Base-by-base conservation (phyloP, 2,329 filamentous ascomycete genomes). In the Fusarium stilboides region DNA sequence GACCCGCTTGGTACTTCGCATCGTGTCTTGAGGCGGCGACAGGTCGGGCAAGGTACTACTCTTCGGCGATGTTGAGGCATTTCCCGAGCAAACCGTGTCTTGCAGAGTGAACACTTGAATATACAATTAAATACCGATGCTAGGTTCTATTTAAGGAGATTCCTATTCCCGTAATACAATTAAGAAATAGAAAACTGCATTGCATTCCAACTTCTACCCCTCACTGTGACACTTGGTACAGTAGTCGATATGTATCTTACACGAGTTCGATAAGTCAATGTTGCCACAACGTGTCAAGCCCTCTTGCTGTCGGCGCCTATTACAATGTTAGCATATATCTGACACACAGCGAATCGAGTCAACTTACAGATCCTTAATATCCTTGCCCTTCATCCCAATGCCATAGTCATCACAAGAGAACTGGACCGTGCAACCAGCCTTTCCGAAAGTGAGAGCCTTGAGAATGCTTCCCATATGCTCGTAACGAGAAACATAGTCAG, bases 361-460 rank as follows among this genome's bases (percentile, higher is more conserved):
- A 47, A 62, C 60, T 63, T 63, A 63, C 60, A 63, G 31, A 7
- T 47, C 37, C 20, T 63, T 63, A 1, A 63, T 63, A 2, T 63
- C 60, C 1, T 24, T 63, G 6, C 60, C 60, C 43, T 63, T 63
- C 60, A 63, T 63, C 4, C 57, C 60, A 12, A 62, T 62, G 7
- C 43, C 58, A 3, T 63, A 63, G 6, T 63, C 60, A 14, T 63
- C 58, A 5, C 60, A 63, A 1, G 57, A 47, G 13, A 47, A 63
- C n/a, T 63, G 60, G 2, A 63, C 42, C 8, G 43, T 63, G 1
- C 60, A 63, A 4, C 60, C 37, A 7, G 60, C 60, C 15, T 63
- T 37, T 1, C 60, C 49, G 2, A 62, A 55, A 3, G 40, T 62
- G 1, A 62, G 14, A 0, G 12, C 20, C 28, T 56, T 56, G 8